Evolutionary conservation across 2,329 filamentous ascomycete species (phyloP).

Genomic region (Fusarium veterinarium): DNA sequence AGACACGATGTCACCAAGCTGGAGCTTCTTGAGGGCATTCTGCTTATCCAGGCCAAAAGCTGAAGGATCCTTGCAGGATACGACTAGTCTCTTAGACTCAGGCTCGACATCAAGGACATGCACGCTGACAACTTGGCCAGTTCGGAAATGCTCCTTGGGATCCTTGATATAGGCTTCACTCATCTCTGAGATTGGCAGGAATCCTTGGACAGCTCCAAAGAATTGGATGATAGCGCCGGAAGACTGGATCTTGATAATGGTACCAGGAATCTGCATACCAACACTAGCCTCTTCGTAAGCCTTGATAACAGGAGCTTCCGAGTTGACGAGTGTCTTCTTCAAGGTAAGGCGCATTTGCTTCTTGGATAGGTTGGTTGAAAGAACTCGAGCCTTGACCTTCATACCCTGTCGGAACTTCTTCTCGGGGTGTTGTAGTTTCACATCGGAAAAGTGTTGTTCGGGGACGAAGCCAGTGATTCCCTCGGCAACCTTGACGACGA

Average conservation of each 20-base stretch:
- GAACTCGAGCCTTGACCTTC: conserved; percentile 84
- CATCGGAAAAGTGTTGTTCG: conserved; percentile 88
- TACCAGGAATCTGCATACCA: conserved; percentile 85
- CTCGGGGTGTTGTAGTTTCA: conserved; percentile 89
- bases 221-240: conserved; percentile 92
- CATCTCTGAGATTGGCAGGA: conserved; percentile 95
- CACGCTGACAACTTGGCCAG: conserved; percentile 91
- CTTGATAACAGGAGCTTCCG: conserved; percentile 82
- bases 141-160: conserved; percentile 86
- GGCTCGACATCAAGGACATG: conserved; percentile 85
- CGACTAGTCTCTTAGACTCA: conserved; percentile 76
- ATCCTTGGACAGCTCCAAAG: conserved; percentile 85
- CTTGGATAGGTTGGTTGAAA: conserved; percentile 81
- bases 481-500: conserved; percentile 86
- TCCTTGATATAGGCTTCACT: conserved; percentile 95
- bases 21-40: conserved; percentile 78
- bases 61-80: conserved; percentile 92
- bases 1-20: conserved; percentile 78
- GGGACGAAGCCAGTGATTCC: conserved; percentile 90
- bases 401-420: conserved; percentile 94
- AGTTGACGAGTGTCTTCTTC: conserved; percentile 95
- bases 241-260: conserved; percentile 82
- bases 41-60: conserved; percentile 81
- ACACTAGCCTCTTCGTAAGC: conserved; percentile 78
- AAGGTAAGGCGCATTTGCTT: conserved; percentile 86